A percentile compares a stretch with the other conserved stretches of the same genome.
Conservation (phyloP, 1,284 basidiomycete genomes). For the Chondrostereum purpureum region DNA sequence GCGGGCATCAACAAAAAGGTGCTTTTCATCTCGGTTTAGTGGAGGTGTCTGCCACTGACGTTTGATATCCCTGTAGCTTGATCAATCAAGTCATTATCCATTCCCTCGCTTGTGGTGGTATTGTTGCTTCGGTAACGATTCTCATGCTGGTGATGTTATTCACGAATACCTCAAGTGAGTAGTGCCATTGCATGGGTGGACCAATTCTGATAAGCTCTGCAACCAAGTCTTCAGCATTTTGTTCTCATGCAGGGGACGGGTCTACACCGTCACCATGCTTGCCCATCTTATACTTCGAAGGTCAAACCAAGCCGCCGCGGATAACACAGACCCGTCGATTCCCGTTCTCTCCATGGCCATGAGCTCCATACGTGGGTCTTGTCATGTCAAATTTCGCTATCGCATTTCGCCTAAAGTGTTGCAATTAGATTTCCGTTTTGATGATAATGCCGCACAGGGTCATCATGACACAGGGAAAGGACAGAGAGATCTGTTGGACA, state of each 20-base stretch:
- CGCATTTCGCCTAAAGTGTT: too few relatives aligned
- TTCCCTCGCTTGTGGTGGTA: constrained; percentile 8
- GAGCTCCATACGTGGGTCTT: neutral
- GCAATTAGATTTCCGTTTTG: too few relatives aligned
- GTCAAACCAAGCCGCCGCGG: neutral
- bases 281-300: constrained; percentile 6
- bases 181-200: neutral
- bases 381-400: too few relatives aligned
- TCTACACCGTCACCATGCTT: constrained; percentile 11
- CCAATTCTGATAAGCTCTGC: neutral
- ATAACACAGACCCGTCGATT: neutral
- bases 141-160: constrained; percentile 8
- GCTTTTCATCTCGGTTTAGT: neutral
- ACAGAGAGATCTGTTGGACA: too few relatives aligned
- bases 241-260: constrained; percentile 8
- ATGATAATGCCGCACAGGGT: too few relatives aligned
- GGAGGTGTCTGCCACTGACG: neutral
- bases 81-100: constrained; percentile 8
- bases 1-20: constrained; percentile 9
- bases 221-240: constrained; percentile 7
- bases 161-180: neutral
- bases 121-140: constrained; percentile 6
- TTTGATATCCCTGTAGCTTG: constrained; percentile 3
- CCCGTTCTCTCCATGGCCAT: too few relatives aligned
- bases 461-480: too few relatives aligned